A percentile compares a stretch with the other conserved stretches of the same genome.
Evolutionary conservation across 2,329 filamentous ascomycete species (phyloP).

Genomic region (Lachnellula willkommii): DNA sequence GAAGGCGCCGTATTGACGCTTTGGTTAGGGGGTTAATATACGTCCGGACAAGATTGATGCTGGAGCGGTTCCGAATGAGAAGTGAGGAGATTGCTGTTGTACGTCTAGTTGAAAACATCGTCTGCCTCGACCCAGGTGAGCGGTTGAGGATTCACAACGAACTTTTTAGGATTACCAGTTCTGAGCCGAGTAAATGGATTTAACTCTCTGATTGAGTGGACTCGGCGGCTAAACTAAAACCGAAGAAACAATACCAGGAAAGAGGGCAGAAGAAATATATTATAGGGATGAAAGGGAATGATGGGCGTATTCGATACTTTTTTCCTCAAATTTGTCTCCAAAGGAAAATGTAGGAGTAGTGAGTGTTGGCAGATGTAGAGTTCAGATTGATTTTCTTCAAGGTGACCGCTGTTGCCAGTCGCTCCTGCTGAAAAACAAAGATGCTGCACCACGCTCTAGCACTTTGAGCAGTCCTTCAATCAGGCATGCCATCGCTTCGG

Average conservation of each 20-base stretch:
- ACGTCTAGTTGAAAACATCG: no score
- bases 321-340: neutral
- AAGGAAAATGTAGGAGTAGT: neutral
- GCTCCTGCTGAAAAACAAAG: neutral
- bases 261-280: neutral
- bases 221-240: neutral
- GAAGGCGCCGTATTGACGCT: neutral
- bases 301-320: neutral
- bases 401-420: neutral
- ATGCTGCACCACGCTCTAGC: neutral
- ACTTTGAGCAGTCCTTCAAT: neutral
- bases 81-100: no score
- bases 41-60: neutral
- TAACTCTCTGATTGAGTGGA: neutral
- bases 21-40: neutral
- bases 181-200: no score
- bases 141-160: no score
- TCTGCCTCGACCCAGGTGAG: no score
- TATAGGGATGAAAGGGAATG: neutral
- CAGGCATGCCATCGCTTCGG: no score
- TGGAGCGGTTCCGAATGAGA: no score
- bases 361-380: neutral
- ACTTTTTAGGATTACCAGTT: no score
- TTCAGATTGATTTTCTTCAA: neutral
- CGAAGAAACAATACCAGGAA: neutral